Evolutionary conservation across 164 flowering plant species (phyloP).

Genomic region (Protea cynaroides): DNA sequence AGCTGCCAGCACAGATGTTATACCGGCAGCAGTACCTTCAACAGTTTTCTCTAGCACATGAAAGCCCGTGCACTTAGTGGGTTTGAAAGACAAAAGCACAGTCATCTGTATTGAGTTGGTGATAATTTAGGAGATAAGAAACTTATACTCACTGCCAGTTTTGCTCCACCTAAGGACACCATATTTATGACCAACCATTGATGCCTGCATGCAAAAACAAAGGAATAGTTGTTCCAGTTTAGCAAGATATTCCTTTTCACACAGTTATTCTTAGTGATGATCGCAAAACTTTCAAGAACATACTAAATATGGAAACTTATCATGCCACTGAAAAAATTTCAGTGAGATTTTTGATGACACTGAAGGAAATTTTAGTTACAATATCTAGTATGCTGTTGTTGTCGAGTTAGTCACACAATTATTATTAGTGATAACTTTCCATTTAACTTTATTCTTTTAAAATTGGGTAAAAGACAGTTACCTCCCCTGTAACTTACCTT

Average conservation of each 20-base stretch:
- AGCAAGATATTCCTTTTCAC: neutral
- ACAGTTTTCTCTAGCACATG: conserved; percentile 73
- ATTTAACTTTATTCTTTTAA: no score
- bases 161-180: conserved; percentile 98
- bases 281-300: neutral
- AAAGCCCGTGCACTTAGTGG: neutral
- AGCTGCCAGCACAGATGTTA: conserved; percentile 82
- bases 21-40: conserved; percentile 99
- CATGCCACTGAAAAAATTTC: no score
- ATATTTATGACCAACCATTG: conserved; percentile 95
- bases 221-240: neutral
- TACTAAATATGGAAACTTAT: neutral
- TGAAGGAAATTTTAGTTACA: no score
- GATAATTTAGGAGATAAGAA: neutral
- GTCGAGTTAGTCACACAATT: no score
- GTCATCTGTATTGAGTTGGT: neutral
- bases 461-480: no score
- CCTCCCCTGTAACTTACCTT: no score
- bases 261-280: no score
- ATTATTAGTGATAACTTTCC: no score
- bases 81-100: neutral
- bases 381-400: no score
- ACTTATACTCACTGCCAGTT: conserved; percentile 72
- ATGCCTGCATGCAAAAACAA: conserved; percentile 50
- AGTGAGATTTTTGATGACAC: no score